These are phyloP conservation scores for Chlorella variabilis DNA, from an alignment of 163 green algal species.

Conservation along the genomic window DNA sequence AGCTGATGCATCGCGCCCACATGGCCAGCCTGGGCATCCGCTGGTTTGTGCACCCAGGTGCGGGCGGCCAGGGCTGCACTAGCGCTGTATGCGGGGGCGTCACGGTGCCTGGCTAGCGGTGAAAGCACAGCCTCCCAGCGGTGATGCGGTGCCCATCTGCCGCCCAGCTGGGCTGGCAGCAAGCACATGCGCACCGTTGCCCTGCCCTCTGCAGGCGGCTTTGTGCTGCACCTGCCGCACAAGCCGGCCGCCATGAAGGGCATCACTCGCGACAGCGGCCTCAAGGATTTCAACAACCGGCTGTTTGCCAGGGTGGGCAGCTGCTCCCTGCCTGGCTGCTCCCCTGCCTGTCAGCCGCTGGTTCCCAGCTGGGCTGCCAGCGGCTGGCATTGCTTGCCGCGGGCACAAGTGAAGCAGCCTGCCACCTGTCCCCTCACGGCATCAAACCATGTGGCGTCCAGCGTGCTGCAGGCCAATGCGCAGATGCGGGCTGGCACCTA, in stretches of 20 bases:
- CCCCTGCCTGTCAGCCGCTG: too few relatives aligned
- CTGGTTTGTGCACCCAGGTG: constrained; percentile 2
- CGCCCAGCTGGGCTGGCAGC: too few relatives aligned
- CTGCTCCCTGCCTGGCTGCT: too few relatives aligned
- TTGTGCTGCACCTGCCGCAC: constrained; percentile 13
- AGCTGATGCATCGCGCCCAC: not conserved
- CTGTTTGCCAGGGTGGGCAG: not conserved
- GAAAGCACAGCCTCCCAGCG: not conserved
- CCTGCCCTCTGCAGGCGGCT: constrained; percentile 6
- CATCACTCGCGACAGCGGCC: not conserved
- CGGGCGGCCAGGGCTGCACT: not conserved
- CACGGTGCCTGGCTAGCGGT: too few relatives aligned
- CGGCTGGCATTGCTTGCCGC: too few relatives aligned
- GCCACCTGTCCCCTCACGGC: too few relatives aligned
- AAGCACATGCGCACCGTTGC: too few relatives aligned
- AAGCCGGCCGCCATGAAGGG: not conserved
- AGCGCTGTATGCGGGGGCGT: too few relatives aligned
- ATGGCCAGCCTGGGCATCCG: not conserved
- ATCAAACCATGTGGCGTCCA: not conserved
- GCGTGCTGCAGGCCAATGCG: not conserved
- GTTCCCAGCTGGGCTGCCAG: not conserved
- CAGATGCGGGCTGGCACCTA: not conserved
- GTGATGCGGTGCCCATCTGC: too few relatives aligned
- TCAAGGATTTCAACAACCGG: not conserved
- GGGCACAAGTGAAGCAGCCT: too few relatives aligned